A percentile compares a stretch with the other conserved stretches of the same genome.
Evolutionary conservation across 306 rosid species (phyloP).

Genomic region (Glycyrrhiza uralensis): DNA sequence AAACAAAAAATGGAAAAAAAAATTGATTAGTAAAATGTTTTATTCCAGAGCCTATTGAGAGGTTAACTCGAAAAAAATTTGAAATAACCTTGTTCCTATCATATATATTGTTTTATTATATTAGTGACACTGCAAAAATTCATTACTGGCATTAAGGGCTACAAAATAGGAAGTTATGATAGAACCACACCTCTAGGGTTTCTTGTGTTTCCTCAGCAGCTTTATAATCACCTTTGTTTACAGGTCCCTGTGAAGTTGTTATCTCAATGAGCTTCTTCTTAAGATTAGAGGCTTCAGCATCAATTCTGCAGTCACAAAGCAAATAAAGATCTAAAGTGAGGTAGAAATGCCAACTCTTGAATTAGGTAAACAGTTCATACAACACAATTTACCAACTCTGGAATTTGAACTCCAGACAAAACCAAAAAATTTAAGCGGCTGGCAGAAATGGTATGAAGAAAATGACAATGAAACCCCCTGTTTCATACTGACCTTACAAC

Average conservation of each 20-base stretch:
- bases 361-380: neutral
- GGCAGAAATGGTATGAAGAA: neutral
- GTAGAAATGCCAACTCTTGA: no score
- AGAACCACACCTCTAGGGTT: constrained; percentile 61
- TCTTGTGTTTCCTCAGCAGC: constrained; percentile 61
- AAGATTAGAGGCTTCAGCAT: constrained; percentile 62
- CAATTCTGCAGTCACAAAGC: constrained; percentile 64
- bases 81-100: neutral
- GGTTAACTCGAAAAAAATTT: neutral
- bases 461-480: constrained; percentile 15
- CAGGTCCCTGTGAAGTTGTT: constrained; percentile 46
- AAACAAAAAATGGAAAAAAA: neutral
- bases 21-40: constrained; percentile 1
- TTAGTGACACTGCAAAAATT: neutral
- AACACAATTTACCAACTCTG: neutral
- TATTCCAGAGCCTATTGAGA: neutral
- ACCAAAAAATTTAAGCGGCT: neutral
- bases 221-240: constrained; percentile 42
- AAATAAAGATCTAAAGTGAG: constrained; percentile 17
- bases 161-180: constrained; percentile 6
- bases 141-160: neutral
- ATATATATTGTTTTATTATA: neutral
- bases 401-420: neutral
- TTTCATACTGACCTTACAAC: constrained; percentile 59
- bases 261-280: constrained; percentile 68